Percentiles rank a stretch among this genome's conserved stretches.
Evolutionary conservation across 495 filamentous ascomycete species (phyloP).

Genomic region (Neurospora terricola): DNA sequence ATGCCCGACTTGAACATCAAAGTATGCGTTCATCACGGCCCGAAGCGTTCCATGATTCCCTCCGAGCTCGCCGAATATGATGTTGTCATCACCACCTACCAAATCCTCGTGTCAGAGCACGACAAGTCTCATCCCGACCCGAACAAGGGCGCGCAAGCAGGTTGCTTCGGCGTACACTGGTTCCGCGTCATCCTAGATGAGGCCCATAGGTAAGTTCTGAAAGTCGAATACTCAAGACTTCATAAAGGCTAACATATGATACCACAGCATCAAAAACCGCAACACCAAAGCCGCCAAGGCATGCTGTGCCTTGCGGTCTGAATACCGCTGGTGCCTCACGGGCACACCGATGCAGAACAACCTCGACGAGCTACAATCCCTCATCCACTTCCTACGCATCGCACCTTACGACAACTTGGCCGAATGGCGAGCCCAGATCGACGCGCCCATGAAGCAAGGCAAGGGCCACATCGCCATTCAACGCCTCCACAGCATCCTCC

Average conservation of each 20-base stretch:
- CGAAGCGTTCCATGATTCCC: constrained; percentile 67
- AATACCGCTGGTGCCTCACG: constrained; percentile 91
- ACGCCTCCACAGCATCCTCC: constrained; percentile 71
- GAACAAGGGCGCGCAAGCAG: constrained; percentile 52
- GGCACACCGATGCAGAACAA: constrained; percentile 98
- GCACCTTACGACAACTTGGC: constrained; percentile 74
- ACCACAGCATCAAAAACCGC: constrained; percentile 92
- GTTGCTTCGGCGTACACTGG: constrained; percentile 88
- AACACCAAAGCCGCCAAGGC: constrained; percentile 91
- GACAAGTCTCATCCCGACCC: constrained; percentile 44
- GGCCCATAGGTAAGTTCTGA: constrained; percentile 30
- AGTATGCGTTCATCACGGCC: constrained; percentile 84
- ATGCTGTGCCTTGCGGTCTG: constrained; percentile 64
- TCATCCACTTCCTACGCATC: constrained; percentile 90
- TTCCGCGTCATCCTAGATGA: constrained; percentile 93
- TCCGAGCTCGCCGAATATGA: constrained; percentile 73
- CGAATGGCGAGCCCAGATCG: constrained; percentile 84
- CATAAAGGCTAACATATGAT: background rate
- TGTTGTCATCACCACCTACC: constrained; percentile 95
- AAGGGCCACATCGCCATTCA: constrained; percentile 82
- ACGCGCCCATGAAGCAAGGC: constrained; percentile 71
- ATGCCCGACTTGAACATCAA: constrained; percentile 53
- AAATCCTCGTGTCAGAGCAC: constrained; percentile 85
- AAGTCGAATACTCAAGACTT: background rate
- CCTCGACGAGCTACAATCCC: constrained; percentile 87